Base-by-base conservation (phyloP, 75 land plant genomes). In the Adiantum capillusveneris region DNA sequence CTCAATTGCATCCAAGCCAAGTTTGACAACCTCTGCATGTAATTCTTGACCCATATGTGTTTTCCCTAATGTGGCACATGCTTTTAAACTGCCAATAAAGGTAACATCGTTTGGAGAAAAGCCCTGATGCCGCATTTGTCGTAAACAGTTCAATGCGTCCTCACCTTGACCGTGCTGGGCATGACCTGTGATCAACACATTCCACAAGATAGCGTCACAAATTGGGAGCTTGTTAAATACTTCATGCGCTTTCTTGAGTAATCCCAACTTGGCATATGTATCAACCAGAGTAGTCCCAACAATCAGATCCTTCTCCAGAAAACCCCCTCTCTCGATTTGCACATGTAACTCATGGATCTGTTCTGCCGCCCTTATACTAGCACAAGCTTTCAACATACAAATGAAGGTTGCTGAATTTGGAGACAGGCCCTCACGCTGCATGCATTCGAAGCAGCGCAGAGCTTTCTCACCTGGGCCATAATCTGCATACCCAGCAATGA, bases 181-280 rank as follows among this genome's bases (percentile, higher is more conserved):
- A 65, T 76, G 60, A 14, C 79, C 78, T 24, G 62, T 48, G 36
- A 83, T 68, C 67, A 84, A 55, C 42, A 70, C 36, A 64, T 72
- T 69, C 84, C 89, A 85, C 25, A 82, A 79, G 39, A 85, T 77
- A 19, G 31, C 55, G 52, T 85, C 79, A 36, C 46, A 68, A 14
- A 29, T 21, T 3, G 66, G 58, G 13, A 59, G 30, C 27, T 41
- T 59, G 28, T 74, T 14, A 36, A 85, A 79, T 25, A 65, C 34
- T 41, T 49, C 67, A 1, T 52, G 43, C 7, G 85, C 77, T 48
- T 66, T 55, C 22, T 69, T 66, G 57, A 85, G 65, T 49, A 60
- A 44, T 0, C 69, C 67, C 62, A 82, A 79, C 31, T 81, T 82
- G 0, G 72, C 49, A 57, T 85, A 82, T 84, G 81, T 85, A 69